Base-by-base conservation (phyloP, 768 basidiomycete genomes). In the Leccinum truebloodii region DNA sequence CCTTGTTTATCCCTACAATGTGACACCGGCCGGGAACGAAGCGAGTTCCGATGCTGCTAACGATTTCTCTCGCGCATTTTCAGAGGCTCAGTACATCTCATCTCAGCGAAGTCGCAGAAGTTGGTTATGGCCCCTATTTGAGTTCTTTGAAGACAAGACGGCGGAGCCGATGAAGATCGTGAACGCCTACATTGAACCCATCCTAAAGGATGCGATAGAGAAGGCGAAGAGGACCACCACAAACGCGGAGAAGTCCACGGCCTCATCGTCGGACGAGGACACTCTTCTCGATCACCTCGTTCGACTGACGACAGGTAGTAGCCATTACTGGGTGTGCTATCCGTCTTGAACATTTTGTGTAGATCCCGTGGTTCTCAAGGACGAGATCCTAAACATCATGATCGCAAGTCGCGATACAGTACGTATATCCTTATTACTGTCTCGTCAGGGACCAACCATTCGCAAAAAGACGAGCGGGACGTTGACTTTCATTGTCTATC, bases 221-320 rank as follows among this genome's bases (percentile, higher is more conserved):
- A 77, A 74, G 63, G 78, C 78, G 71, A 79, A 77, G 62, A 57
- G n/a, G 30, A n/a, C 24, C 6, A 18, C 12, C 12, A 20, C 6
- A 14, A 48, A 41, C 14, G 57, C 22, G 26, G 76, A 76, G 59
- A 73, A 69, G 35, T 58, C 58, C 3, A 60, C 64, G 26, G 62
- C 71, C 1, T 75, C 78, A 41, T 59, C 68, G 13, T 72, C 65
- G 1, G 81, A 84, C 14, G 78, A 78, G 6, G 79, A 76, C 48
- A 84, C 83, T 0, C 72, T 87, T 44, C 73, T 87, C 32, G 85
- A 86, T 63, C 81, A 86, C 71, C 70, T 88, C 50, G 81, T 86
- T 34, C 74, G 76, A 26, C 66, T 79, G 49, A 84, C 86, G 18
- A 80, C 80, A 71, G 68, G 71, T 79, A 63, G 6, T 58, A 41